Base-by-base conservation (phyloP, 345 rosid genomes). In the Lepidium aucheri region DNA sequence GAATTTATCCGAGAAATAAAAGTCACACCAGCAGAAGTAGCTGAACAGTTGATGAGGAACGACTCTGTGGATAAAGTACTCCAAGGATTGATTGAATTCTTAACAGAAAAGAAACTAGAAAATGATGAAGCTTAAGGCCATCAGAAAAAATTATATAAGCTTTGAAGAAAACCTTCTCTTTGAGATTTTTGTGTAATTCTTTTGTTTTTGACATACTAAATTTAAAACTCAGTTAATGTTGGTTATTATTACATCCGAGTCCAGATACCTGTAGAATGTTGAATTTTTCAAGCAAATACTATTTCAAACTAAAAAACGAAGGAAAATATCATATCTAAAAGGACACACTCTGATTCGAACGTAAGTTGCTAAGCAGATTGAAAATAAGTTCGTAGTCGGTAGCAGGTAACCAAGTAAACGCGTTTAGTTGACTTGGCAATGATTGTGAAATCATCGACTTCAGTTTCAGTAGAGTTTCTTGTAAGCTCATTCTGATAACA, bases 21-120 rank as follows among this genome's bases (percentile, higher is more conserved):
- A 47, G 82, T 75, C 9, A 83, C 82, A 14, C 86, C 78, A 4
- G 86, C 86, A 10, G 80, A 83, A 32, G 75, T 82, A 22, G 83
- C 83, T 3, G 81, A 82, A 75, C 79, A 77, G 36, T 45, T 83
- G 73, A 63, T 80, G 79, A 83, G 64, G 78, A 59, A 49, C 11
- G 80, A 77, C 6, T 75, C 59, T n/a, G 76, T 60, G 13, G 85
- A 75, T 22, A 49, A 32, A 8, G 43, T 65, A 8, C 72, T 82
- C 7, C 12, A 51, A n/a, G 82, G 74, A 7, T 57, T 84, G 58
- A 62, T 65, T 16, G 43, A 44, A 1, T 80, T 80, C 63, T 67
- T 80, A 4, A 46, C 38, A 50, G 68, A 28, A 13, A 81, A 77
- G 67, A 54, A 69, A 63, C 2, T 28, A 6, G 60, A 52, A 32